Evolutionary conservation across 83 land plant genomes (phyloP).

Genomic region (Larix sibirica): DNA sequence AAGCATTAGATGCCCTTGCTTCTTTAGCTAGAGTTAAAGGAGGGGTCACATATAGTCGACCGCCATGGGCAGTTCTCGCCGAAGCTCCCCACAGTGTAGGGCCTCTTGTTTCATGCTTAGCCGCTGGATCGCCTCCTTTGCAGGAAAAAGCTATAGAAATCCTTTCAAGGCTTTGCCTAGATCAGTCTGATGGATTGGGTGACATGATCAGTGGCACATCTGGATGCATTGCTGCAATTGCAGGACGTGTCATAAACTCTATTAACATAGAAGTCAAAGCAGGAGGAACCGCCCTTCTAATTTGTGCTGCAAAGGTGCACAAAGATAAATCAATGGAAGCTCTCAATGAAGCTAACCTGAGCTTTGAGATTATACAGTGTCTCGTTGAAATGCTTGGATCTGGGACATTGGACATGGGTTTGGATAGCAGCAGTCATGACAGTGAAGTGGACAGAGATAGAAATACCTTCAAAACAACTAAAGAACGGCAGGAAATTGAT

Average conservation of each 20-base stretch:
- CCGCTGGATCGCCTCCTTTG: conserved; percentile 58
- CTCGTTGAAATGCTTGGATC: conserved; percentile 79
- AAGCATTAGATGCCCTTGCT: conserved; percentile 91
- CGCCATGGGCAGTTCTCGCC: conserved; percentile 87
- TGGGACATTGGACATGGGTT: conserved; percentile 19
- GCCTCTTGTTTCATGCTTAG: conserved; percentile 76
- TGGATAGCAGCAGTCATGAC: conserved; percentile 19
- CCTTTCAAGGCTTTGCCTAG: conserved; percentile 81
- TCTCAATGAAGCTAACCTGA: conserved; percentile 56
- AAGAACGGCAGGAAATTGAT: conserved; percentile 27
- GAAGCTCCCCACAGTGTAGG: conserved; percentile 78
- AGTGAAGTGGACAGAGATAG: conserved; percentile 38
- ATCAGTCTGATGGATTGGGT: conserved; percentile 78
- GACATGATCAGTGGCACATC: conserved; percentile 50
- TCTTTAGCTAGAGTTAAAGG: conserved; percentile 71
- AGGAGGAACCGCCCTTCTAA: conserved; percentile 92
- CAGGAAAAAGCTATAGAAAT: conserved; percentile 96
- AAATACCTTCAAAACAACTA: conserved; percentile 8
- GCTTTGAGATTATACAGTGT: conserved; percentile 61
- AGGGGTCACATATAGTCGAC: conserved; percentile 45
- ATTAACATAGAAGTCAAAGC: conserved; percentile 62
- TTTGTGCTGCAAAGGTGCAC: conserved; percentile 91
- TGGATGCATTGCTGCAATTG: conserved; percentile 78
- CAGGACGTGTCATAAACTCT: conserved; percentile 73
- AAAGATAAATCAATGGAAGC: conserved; percentile 67